phyloP scores from a whole-genome alignment of 148 eudicot genomes.

The Arbutus unedo region DNA sequence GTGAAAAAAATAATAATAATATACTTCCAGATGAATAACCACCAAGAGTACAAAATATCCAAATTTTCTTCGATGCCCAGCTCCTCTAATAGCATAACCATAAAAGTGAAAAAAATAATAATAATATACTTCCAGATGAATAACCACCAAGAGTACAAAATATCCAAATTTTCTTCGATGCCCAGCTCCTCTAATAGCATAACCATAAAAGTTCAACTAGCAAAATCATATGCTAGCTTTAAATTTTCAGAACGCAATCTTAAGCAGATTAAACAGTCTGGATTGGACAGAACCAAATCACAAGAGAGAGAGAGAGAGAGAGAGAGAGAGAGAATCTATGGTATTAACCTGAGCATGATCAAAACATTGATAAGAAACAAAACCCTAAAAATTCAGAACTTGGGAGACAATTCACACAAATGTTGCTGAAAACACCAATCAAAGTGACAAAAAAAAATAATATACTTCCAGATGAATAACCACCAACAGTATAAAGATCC shows the following conservation, averaged over 20 bases:
- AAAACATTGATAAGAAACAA: background rate
- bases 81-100: background rate
- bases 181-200: background rate
- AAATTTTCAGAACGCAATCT: background rate
- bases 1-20: background rate
- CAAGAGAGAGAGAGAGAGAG: background rate
- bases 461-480: too few species aligned
- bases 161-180: background rate
- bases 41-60: background rate
- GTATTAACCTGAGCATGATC: constrained; percentile 5
- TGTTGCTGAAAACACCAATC: too few species aligned
- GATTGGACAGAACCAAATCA: background rate
- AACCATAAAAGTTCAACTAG: background rate
- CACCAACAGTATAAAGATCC: background rate
- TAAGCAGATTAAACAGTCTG: background rate
- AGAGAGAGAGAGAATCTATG: background rate
- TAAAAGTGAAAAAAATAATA: too few species aligned
- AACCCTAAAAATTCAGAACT: background rate
- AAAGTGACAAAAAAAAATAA: too few species aligned
- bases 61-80: background rate
- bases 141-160: too few species aligned
- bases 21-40: background rate
- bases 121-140: background rate
- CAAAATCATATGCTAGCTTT: background rate
- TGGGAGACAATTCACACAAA: background rate